Conservation (phyloP, 345 rosid species). For the Psidium guajava region DNA sequence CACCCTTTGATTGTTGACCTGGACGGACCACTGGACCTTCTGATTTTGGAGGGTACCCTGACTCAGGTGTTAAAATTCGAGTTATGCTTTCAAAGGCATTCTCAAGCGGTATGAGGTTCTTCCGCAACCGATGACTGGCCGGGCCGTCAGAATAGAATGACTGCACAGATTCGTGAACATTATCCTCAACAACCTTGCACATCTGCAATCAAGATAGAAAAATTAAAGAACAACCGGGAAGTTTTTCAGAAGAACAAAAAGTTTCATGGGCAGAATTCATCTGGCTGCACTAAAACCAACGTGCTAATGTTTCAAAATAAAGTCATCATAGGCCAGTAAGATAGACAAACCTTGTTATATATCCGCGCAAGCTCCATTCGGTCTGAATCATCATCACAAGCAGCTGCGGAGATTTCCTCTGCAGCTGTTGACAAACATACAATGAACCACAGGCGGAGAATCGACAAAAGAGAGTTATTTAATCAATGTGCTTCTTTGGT, state of each 20-base stretch:
- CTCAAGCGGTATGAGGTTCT: constrained; percentile 42
- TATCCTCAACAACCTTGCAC: constrained; percentile 48
- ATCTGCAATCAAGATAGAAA: constrained; percentile 29
- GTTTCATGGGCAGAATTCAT: not conserved
- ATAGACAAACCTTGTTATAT: constrained; percentile 47
- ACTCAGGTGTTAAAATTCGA: constrained; percentile 31
- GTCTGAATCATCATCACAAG: constrained; percentile 45
- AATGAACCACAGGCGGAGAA: not conserved
- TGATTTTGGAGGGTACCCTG: constrained; percentile 2
- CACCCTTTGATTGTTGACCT: not conserved
- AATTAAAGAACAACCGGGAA: not conserved
- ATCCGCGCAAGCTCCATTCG: constrained; percentile 36
- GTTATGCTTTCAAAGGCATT: constrained; percentile 22
- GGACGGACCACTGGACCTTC: constrained; percentile 4
- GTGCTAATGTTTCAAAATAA: not conserved
- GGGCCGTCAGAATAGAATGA: constrained; percentile 10
- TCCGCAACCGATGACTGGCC: constrained; percentile 33
- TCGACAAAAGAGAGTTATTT: not conserved
- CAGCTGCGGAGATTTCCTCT: constrained; percentile 44
- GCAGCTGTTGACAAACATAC: constrained; percentile 28
- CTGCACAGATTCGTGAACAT: constrained; percentile 32
- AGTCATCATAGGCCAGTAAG: not conserved
- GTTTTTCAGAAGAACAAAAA: not conserved
- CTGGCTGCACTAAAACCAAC: not conserved
- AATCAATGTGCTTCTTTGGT: not conserved